Conservation (phyloP, 805 yeast species). For the Ascoidea tarda region DNA sequence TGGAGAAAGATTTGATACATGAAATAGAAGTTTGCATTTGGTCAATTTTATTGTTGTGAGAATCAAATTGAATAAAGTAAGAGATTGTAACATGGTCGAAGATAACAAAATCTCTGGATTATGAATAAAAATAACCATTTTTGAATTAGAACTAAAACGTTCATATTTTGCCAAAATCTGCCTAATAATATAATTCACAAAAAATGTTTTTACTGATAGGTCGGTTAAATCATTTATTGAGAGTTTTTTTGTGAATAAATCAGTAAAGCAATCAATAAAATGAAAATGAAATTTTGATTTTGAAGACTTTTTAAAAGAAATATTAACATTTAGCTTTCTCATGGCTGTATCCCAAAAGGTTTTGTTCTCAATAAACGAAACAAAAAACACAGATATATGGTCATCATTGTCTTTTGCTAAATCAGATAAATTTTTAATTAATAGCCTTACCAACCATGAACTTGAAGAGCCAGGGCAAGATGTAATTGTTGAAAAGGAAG, state of each 20-base stretch:
- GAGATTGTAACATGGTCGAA: slow-evolving; percentile 1
- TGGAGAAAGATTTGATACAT: not conserved
- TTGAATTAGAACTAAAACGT: not conserved
- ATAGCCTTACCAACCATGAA: slow-evolving; percentile 5
- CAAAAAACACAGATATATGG: slow-evolving; percentile 1
- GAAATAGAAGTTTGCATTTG: not conserved
- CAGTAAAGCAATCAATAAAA: slow-evolving; percentile 7
- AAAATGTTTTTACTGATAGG: not conserved
- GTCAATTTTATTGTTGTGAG: not conserved
- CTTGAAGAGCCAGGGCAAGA: slow-evolving; percentile 5
- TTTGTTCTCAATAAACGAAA: slow-evolving; percentile 4
- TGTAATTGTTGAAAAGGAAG: slow-evolving; percentile 4
- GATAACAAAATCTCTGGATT: slow-evolving; percentile 5
- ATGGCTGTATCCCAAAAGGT: slow-evolving; percentile 1
- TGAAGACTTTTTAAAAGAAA: not conserved
- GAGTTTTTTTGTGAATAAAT: slow-evolving; percentile 2
- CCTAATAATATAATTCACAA: slow-evolving; percentile 1
- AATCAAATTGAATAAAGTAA: slow-evolving; percentile 2
- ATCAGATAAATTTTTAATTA: slow-evolving; percentile 4
- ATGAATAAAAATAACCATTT: slow-evolving; percentile 4
- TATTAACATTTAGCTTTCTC: slow-evolving; percentile 4
- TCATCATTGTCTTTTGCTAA: slow-evolving; percentile 4
- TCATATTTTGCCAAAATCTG: not conserved
- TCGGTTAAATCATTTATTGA: not conserved
- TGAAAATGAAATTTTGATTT: not conserved